A percentile compares a stretch with the other conserved stretches of the same genome.
phyloP scores from a whole-genome alignment of 2,329 filamentous ascomycete genomes.

The Verticillium alfalfae region DNA sequence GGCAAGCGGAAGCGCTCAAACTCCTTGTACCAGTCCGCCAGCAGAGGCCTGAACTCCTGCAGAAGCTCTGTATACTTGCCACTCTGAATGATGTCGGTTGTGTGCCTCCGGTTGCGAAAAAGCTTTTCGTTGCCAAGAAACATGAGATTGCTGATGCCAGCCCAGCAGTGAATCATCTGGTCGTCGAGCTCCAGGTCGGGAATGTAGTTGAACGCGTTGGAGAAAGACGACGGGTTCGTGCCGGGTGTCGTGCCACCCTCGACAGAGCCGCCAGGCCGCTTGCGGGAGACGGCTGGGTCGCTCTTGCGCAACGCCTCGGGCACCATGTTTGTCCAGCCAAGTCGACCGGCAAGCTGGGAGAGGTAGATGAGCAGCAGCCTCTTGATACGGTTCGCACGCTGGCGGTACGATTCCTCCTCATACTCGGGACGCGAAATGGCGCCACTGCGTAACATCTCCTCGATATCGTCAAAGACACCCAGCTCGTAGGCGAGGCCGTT shows the following conservation, averaged over 20 bases:
- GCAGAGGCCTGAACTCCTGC: slow-evolving; percentile 72
- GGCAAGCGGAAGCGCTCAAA: slow-evolving; percentile 73
- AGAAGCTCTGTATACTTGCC: slow-evolving; percentile 79
- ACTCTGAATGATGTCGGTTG: slow-evolving; percentile 80
- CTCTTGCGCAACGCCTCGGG: slow-evolving; percentile 59
- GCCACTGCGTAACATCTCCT: slow-evolving; percentile 58
- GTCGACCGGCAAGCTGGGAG: slow-evolving; percentile 84
- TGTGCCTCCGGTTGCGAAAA: slow-evolving; percentile 82
- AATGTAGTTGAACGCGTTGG: slow-evolving; percentile 59
- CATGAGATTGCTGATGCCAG: slow-evolving; percentile 88
- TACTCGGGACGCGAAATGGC: slow-evolving; percentile 59
- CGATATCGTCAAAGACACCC: slow-evolving; percentile 89
- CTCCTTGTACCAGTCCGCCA: slow-evolving; percentile 73
- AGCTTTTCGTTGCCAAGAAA: slow-evolving; percentile 83
- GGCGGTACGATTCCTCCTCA: slow-evolving; percentile 71
- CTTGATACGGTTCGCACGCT: slow-evolving; percentile 76
- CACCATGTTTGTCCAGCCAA: slow-evolving; percentile 92
- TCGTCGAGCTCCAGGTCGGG: slow-evolving; percentile 62
- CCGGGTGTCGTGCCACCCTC: slow-evolving; percentile 48
- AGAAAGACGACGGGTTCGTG: slow-evolving; percentile 50
- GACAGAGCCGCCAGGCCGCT: slow-evolving; percentile 20
- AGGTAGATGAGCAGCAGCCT: slow-evolving; percentile 85
- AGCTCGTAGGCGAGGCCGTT: slow-evolving; percentile 89
- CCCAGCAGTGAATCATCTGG: slow-evolving; percentile 82
- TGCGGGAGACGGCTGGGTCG: slow-evolving; percentile 49